Conservation (phyloP, 2,329 filamentous ascomycete genomes). For the Fusarium mangiferae region DNA sequence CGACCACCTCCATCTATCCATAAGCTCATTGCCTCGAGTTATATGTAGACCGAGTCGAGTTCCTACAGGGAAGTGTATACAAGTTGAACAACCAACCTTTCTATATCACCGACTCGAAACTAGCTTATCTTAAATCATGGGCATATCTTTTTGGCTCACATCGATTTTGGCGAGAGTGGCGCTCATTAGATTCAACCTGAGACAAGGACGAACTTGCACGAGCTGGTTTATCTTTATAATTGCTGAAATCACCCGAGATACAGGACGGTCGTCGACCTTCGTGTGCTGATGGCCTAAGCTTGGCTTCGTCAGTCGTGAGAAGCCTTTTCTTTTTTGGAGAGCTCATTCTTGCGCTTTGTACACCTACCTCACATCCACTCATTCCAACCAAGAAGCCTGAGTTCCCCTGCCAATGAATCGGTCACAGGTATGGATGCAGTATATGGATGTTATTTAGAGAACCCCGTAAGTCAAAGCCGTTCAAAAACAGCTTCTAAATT, state of each 20-base stretch:
- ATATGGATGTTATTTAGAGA: background rate
- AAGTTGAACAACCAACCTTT: background rate
- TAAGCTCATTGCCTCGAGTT: background rate
- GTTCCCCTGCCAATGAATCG: background rate
- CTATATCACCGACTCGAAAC: background rate
- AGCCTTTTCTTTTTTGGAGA: background rate
- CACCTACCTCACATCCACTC: background rate
- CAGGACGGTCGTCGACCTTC: background rate
- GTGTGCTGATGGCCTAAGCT: background rate
- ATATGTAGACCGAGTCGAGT: constrained; percentile 2
- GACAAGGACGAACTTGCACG: constrained; percentile 16
- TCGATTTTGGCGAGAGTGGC: constrained; percentile 14
- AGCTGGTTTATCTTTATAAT: background rate
- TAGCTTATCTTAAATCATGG: background rate
- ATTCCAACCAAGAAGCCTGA: background rate
- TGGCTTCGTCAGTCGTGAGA: background rate
- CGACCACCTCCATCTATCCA: background rate
- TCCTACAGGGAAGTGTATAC: background rate
- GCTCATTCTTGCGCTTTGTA: background rate
- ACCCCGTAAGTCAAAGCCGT: background rate
- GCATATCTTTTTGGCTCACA: constrained; percentile 13
- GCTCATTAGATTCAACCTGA: constrained; percentile 31
- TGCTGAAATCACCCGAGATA: background rate
- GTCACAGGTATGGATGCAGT: background rate
- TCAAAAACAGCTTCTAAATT: background rate